Percentiles rank a stretch among this genome's conserved stretches.
phyloP scores from a whole-genome alignment of 2,329 filamentous ascomycete genomes.

The Macrophomina pseudophaseolina region DNA sequence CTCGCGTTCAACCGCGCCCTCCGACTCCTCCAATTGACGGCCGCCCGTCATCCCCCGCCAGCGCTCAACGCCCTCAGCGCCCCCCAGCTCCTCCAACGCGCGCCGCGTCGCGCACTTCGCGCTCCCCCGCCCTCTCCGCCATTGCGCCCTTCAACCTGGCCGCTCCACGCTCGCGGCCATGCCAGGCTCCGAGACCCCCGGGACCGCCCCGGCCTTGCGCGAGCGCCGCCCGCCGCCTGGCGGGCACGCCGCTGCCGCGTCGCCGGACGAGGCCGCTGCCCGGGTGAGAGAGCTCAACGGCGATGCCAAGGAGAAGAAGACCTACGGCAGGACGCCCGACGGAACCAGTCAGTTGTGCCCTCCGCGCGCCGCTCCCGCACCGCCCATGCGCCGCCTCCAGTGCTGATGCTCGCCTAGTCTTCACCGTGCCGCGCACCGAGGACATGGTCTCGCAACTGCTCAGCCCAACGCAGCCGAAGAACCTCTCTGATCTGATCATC shows the following conservation, averaged over 20 bases:
- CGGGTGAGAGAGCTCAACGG: constrained; percentile 58
- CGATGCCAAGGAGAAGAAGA: constrained; percentile 68
- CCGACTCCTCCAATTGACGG: not conserved
- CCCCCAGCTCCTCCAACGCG: not conserved
- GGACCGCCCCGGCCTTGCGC: constrained; percentile 17
- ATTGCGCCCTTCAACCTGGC: constrained; percentile 3
- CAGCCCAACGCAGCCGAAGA: constrained; percentile 93
- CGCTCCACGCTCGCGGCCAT: not conserved
- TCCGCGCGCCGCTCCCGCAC: not conserved
- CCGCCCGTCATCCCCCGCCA: not conserved
- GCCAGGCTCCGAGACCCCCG: constrained; percentile 26
- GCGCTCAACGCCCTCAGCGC: not conserved
- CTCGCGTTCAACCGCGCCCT: constrained; percentile 4
- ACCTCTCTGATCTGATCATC: constrained; percentile 82
- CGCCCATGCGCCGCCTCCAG: not conserved
- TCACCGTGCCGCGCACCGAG: constrained; percentile 92
- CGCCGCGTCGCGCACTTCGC: not conserved
- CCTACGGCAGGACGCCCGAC: constrained; percentile 87
- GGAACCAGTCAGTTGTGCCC: constrained; percentile 73
- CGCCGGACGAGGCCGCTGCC: constrained; percentile 29
- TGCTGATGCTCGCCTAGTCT: constrained; percentile 65
- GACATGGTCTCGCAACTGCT: constrained; percentile 99
- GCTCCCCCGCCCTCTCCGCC: not conserved
- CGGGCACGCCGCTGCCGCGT: not conserved
- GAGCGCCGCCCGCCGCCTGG: constrained; percentile 5